A percentile compares a stretch with the other conserved stretches of the same genome.
Conservation (phyloP, 1,284 basidiomycete genomes). For the Gomphus bonarii region DNA sequence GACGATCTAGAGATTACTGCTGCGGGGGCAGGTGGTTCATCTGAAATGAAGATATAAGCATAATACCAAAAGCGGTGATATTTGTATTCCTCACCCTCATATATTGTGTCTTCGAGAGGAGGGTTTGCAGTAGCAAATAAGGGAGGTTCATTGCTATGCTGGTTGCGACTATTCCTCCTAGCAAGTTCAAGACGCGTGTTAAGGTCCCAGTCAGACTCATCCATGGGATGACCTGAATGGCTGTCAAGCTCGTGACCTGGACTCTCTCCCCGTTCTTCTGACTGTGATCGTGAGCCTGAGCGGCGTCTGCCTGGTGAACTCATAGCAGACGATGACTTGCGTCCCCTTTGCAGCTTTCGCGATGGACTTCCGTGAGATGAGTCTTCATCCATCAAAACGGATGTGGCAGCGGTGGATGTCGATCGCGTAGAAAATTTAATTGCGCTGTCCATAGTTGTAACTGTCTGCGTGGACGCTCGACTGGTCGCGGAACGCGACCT, state of each 20-base stretch:
- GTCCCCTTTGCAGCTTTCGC: slow-evolving; percentile 31
- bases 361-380: slow-evolving; percentile 36
- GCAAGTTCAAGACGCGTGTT: slow-evolving; percentile 67
- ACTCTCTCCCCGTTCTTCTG: slow-evolving; percentile 32
- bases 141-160: slow-evolving; percentile 35
- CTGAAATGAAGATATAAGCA: slow-evolving; percentile 25
- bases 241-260: slow-evolving; percentile 31
- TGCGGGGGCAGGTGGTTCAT: slow-evolving; percentile 34
- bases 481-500: slow-evolving; percentile 57
- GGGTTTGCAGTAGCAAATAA: slow-evolving; percentile 22
- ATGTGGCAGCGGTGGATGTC: slow-evolving; percentile 54
- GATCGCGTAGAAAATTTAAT: slow-evolving; percentile 61
- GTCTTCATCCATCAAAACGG: slow-evolving; percentile 46
- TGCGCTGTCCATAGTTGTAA: slow-evolving; percentile 52
- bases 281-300: slow-evolving; percentile 25
- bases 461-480: slow-evolving; percentile 62
- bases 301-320: slow-evolving; percentile 20
- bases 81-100: slow-evolving; percentile 44
- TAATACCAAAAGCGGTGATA: background rate
- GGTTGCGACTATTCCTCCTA: slow-evolving; percentile 69
- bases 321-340: slow-evolving; percentile 26
- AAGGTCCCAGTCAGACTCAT: slow-evolving; percentile 65
- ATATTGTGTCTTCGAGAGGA: slow-evolving; percentile 54
- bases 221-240: slow-evolving; percentile 25
- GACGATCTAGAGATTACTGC: slow-evolving; percentile 21